Conservation (phyloP, 306 rosid genomes). For the Echinosophora koreensis region DNA sequence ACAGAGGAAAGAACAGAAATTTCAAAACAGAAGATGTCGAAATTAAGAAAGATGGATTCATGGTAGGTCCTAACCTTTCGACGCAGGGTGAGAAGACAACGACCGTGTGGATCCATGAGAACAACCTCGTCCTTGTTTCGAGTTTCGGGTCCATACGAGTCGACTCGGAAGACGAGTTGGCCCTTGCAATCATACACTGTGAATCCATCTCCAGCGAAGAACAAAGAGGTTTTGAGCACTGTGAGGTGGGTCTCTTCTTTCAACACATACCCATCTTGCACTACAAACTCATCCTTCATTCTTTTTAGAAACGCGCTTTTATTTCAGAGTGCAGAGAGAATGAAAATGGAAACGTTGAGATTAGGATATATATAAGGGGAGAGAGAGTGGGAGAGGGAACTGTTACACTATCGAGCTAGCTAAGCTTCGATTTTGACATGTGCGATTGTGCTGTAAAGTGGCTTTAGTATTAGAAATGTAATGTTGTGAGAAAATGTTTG, state of each 20-base stretch:
- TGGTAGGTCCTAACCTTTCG: slow-evolving; percentile 59
- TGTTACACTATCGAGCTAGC: background rate
- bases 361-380: background rate
- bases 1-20: background rate
- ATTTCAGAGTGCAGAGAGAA: no score
- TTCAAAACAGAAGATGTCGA: no score
- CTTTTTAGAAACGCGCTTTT: background rate
- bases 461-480: no score
- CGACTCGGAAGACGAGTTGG: slow-evolving; percentile 84
- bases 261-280: slow-evolving; percentile 58
- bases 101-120: slow-evolving; percentile 87
- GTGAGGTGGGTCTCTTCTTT: slow-evolving; percentile 73
- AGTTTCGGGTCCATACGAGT: slow-evolving; percentile 73
- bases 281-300: slow-evolving; percentile 59
- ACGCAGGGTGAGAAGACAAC: slow-evolving; percentile 91
- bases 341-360: background rate
- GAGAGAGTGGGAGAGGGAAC: background rate
- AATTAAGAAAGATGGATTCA: background rate
- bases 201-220: slow-evolving; percentile 88
- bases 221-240: slow-evolving; percentile 83
- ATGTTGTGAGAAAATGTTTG: no score
- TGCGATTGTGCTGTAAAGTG: background rate
- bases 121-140: slow-evolving; percentile 74
- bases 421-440: background rate
- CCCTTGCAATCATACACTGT: slow-evolving; percentile 79